These are phyloP conservation scores for Chrysoporthe austroafricana DNA, from an alignment of 2,329 filamentous ascomycete species.

Conservation along the genomic window DNA sequence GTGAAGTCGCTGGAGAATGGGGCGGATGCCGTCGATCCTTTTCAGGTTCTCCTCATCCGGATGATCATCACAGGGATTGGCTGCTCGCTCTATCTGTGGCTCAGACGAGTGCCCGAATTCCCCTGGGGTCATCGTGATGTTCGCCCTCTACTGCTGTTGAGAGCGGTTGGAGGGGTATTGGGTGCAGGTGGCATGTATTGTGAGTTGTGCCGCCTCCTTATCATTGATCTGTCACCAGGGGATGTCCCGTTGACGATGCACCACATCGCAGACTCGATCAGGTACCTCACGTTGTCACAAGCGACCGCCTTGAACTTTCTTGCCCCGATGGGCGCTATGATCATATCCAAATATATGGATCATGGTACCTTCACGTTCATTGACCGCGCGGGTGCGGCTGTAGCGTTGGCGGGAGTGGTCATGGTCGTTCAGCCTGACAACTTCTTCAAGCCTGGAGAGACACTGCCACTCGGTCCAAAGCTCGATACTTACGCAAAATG, in stretches of 20 bases:
- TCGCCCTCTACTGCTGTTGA: conserved; percentile 66
- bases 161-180: conserved; percentile 73
- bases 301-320: conserved; percentile 90
- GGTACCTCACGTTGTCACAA: conserved; percentile 83
- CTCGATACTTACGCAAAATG: conserved; percentile 2
- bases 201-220: background rate
- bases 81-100: conserved; percentile 75
- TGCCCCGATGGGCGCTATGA: conserved; percentile 76
- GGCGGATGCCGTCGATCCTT: conserved; percentile 16
- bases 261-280: conserved; percentile 67
- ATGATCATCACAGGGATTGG: conserved; percentile 74
- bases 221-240: background rate
- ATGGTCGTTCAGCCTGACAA: conserved; percentile 73
- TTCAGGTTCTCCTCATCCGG: conserved; percentile 69
- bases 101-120: conserved; percentile 66
- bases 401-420: conserved; percentile 79
- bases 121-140: conserved; percentile 72
- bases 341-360: conserved; percentile 75
- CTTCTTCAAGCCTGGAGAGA: conserved; percentile 1
- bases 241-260: background rate
- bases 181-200: conserved; percentile 70
- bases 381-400: conserved; percentile 74
- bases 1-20: conserved; percentile 23
- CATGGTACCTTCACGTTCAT: conserved; percentile 77
- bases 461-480: conserved; percentile 49